phyloP scores from a whole-genome alignment of 2,329 filamentous ascomycete genomes.

The Neopestalotiopsis clavispora region DNA sequence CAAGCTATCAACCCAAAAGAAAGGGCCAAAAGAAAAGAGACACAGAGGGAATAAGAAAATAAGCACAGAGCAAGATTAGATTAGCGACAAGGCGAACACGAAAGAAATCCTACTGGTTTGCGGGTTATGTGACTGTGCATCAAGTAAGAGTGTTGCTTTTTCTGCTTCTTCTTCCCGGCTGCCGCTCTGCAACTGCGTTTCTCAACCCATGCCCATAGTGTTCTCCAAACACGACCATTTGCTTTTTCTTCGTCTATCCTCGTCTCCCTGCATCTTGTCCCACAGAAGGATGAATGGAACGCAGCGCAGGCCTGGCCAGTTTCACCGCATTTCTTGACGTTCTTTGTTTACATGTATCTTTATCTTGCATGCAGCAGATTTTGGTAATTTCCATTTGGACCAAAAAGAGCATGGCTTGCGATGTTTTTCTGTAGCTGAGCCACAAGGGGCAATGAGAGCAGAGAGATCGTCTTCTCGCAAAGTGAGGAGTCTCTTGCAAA shows the following conservation, averaged over 20 bases:
- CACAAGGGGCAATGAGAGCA: neutral
- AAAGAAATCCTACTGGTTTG: neutral
- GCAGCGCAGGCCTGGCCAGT: neutral
- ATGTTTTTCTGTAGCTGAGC: neutral
- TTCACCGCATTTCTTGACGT: neutral
- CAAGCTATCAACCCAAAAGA: neutral
- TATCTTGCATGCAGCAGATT: neutral
- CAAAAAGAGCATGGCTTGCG: slow-evolving; percentile 1
- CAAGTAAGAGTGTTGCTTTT: slow-evolving; percentile 1
- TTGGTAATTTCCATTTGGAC: neutral
- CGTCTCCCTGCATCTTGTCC: neutral
- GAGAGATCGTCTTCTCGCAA: neutral
- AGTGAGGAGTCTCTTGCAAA: neutral
- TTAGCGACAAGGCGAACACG: neutral
- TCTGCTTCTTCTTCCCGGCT: neutral
- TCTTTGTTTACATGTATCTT: neutral
- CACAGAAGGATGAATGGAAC: neutral
- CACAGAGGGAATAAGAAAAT: neutral
- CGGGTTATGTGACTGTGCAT: neutral
- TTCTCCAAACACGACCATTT: neutral
- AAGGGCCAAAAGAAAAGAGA: neutral
- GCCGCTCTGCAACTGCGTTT: neutral
- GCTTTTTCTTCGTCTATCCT: neutral
- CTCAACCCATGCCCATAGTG: neutral
- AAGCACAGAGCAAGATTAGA: neutral